These are phyloP conservation scores for Russula sp. DNA, from an alignment of 768 basidiomycete genomes.

Conservation along the genomic window DNA sequence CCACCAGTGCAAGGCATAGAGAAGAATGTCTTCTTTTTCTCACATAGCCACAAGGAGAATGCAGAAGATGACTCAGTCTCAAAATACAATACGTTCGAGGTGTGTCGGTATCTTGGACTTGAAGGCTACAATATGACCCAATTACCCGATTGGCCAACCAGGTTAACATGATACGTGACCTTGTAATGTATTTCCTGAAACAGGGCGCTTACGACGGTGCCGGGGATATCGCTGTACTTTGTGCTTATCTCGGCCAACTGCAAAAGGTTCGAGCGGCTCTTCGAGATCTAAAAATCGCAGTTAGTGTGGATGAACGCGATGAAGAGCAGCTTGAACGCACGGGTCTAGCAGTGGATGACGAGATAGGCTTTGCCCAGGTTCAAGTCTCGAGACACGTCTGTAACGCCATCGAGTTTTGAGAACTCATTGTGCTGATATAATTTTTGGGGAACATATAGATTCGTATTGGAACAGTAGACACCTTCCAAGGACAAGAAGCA, in stretches of 20 bases:
- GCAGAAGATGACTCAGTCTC: constrained; percentile 60
- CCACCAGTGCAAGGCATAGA: constrained; percentile 58
- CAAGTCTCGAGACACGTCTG: constrained; percentile 53
- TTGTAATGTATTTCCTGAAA: constrained; percentile 54
- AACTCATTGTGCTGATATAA: background rate
- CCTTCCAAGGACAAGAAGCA: constrained; percentile 74
- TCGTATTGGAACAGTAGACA: constrained; percentile 70
- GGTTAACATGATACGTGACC: constrained; percentile 49
- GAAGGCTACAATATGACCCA: too few relatives aligned
- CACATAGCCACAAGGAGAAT: constrained; percentile 60
- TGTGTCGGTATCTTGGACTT: constrained; percentile 31
- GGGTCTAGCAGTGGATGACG: constrained; percentile 44
- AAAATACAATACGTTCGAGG: constrained; percentile 69
- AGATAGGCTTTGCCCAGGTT: constrained; percentile 45
- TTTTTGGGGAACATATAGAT: constrained; percentile 42
- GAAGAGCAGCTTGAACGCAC: constrained; percentile 55
- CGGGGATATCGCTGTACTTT: constrained; percentile 54
- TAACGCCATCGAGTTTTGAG: background rate
- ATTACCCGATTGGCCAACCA: constrained; percentile 11
- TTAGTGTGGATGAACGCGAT: constrained; percentile 69
- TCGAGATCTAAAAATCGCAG: constrained; percentile 46
- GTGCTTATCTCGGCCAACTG: constrained; percentile 53
- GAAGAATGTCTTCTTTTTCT: constrained; percentile 66
- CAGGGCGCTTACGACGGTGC: constrained; percentile 48
- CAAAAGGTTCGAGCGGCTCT: constrained; percentile 46